Conservation (phyloP, 75 land plant genomes). For the Selaginella tamariscina region DNA sequence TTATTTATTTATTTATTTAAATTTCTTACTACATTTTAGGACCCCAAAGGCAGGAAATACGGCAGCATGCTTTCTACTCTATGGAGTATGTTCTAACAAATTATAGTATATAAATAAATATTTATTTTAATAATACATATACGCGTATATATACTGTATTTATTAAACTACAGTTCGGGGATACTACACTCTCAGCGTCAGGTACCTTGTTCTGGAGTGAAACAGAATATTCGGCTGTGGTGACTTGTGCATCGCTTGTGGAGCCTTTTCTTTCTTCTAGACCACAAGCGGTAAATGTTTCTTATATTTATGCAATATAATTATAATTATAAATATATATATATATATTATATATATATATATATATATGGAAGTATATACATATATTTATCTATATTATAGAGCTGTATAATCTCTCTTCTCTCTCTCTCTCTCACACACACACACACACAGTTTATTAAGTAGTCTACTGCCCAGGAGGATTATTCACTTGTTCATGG, state of each 20-base stretch:
- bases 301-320: neutral
- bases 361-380: too few relatives aligned
- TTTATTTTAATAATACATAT: too few relatives aligned
- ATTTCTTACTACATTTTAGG: too few relatives aligned
- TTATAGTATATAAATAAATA: conserved; percentile 35
- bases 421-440: too few relatives aligned
- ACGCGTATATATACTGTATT: too few relatives aligned
- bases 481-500: conserved; percentile 36
- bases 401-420: too few relatives aligned
- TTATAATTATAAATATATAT: conserved; percentile 14
- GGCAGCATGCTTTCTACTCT: neutral
- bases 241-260: conserved; percentile 68
- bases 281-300: neutral
- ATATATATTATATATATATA: conserved; percentile 33
- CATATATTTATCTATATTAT: too few relatives aligned
- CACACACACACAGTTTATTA: too few relatives aligned
- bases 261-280: conserved; percentile 48
- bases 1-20: too few relatives aligned
- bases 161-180: conserved; percentile 73
- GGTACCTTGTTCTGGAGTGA: conserved; percentile 39
- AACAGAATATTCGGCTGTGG: conserved; percentile 16
- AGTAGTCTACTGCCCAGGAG: too few relatives aligned
- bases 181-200: conserved; percentile 76
- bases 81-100: neutral
- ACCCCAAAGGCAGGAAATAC: neutral